Conservation (phyloP, 2,329 filamentous ascomycete species). For the Bretziella fagacearum region DNA sequence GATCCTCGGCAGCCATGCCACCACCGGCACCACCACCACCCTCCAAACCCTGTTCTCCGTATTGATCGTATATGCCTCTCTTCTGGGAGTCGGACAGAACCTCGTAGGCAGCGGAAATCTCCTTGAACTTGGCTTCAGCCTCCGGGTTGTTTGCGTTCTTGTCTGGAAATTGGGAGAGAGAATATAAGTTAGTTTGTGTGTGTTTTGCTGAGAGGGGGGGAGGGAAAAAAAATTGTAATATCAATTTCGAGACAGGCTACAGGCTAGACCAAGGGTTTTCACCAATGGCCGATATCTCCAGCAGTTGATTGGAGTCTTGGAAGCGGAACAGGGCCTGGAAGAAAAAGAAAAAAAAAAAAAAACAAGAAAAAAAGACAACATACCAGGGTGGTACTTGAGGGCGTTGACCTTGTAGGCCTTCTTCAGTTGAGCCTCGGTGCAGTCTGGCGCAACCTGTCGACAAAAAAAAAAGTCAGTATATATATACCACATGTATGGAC, state of each 20-base stretch:
- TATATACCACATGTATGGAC: neutral
- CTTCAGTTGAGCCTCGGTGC: slow-evolving; percentile 75
- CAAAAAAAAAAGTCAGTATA: neutral
- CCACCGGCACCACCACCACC: slow-evolving; percentile 50
- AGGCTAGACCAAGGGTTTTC: no score
- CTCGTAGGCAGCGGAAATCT: slow-evolving; percentile 90
- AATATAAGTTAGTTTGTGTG: slow-evolving; percentile 15
- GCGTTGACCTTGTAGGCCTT: slow-evolving; percentile 76
- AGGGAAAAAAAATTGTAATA: neutral
- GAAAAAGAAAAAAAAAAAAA: no score
- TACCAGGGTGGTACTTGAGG: slow-evolving; percentile 72
- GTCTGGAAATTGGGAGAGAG: slow-evolving; percentile 35
- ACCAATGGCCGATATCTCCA: no score
- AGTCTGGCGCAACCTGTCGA: slow-evolving; percentile 56
- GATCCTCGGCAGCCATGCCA: slow-evolving; percentile 88
- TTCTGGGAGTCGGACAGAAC: slow-evolving; percentile 84
- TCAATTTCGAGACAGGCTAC: neutral
- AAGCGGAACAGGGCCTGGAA: no score
- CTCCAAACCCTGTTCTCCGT: slow-evolving; percentile 92
- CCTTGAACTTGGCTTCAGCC: slow-evolving; percentile 96
- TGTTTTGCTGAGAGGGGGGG: neutral
- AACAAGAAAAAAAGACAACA: slow-evolving; percentile 20
- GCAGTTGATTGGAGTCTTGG: no score
- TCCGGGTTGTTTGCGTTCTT: slow-evolving; percentile 92
- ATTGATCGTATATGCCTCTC: slow-evolving; percentile 85